phyloP scores from a whole-genome alignment of 208 protist genomes.

The Trypanosomatidae sp. region DNA sequence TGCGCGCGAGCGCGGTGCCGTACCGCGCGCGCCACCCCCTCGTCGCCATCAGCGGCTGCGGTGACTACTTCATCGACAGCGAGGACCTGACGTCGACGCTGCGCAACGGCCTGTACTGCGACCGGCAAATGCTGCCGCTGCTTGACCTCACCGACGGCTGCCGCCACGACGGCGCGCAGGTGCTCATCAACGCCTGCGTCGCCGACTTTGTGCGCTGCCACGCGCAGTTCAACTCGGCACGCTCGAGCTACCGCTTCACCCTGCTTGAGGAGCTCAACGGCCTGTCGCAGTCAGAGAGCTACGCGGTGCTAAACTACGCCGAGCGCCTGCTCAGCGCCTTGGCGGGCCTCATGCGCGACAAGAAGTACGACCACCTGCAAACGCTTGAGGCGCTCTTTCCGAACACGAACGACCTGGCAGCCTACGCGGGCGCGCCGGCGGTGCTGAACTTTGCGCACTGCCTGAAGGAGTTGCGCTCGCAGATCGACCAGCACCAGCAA shows the following conservation, averaged over 20 bases:
- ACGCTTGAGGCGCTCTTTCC: constrained; percentile 57
- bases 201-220: constrained; percentile 75
- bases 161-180: constrained; percentile 66
- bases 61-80: constrained; percentile 58
- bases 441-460: constrained; percentile 42
- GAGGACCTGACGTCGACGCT: constrained; percentile 78
- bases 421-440: constrained; percentile 40
- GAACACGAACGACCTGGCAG: constrained; percentile 18
- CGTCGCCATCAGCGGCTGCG: constrained; percentile 77
- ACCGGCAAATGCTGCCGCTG: constrained; percentile 62
- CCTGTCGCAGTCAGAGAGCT: constrained; percentile 77
- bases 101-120: constrained; percentile 71
- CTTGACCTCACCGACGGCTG: constrained; percentile 74
- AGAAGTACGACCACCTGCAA: constrained; percentile 22
- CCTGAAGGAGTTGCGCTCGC: constrained; percentile 51
- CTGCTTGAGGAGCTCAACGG: constrained; percentile 84
- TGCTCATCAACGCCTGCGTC: constrained; percentile 81
- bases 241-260: constrained; percentile 74
- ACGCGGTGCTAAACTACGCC: constrained; percentile 51
- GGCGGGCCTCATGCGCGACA: constrained; percentile 37
- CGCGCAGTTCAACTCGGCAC: constrained; percentile 66
- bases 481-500: constrained; percentile 56
- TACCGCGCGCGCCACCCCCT: constrained; percentile 66
- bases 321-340: constrained; percentile 68
- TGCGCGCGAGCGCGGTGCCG: constrained; percentile 33